Evolutionary conservation across 768 basidiomycete genomes (phyloP), one percentile per base, ranked within the genome.

Genomic region (Leccinum variicolor): DNA sequence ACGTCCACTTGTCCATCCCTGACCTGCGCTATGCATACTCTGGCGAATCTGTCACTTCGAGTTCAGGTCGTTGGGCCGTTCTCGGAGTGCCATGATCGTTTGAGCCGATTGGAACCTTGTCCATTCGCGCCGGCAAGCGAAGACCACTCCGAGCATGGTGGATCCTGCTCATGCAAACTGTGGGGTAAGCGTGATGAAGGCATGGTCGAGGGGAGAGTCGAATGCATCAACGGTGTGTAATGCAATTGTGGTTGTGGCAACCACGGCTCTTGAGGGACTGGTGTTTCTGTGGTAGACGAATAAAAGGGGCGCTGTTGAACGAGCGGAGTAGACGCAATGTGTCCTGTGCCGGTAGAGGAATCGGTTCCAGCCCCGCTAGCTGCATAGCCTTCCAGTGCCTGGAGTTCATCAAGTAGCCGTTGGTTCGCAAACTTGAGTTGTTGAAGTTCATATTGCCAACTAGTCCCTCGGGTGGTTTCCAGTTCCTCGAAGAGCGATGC

Each of bases 391-490:
- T 81, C 80, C 13, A 82, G 70, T 17, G 65, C 69, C 23, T 67
- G 69, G 28, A 85, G 59, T 65, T 92, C 88, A 48, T 88, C 87
- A 52, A 70, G 70, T 55, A 92, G 61, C 59, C 84, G 73, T 71
- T 84, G 78, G 66, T 92, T 93, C 53, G 81, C 77, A 64, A 86
- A 85, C 66, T 85, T 81, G 62, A 94, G 77, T 71, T 94, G 90
- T 73, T 92, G 88, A 50, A 95, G 77, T 74, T 94, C 92, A 64
- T 93, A 96, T 75, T 96, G 94, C 94, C 94, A 97, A 62, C 90
- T 92, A 31, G 87, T 87, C 11, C 83, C 86, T 5, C 87, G 76
- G 14, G 74, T 71, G 0, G 81, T 79, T 45, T 89, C 84, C 14
- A 94, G 79, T 69, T 91, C 90, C 41, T 83, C 84, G 60, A 92